Percentiles rank a stretch among this genome's conserved stretches.
Evolutionary conservation across 345 rosid species (phyloP).

Genomic region (Corchorus olitorius): DNA sequence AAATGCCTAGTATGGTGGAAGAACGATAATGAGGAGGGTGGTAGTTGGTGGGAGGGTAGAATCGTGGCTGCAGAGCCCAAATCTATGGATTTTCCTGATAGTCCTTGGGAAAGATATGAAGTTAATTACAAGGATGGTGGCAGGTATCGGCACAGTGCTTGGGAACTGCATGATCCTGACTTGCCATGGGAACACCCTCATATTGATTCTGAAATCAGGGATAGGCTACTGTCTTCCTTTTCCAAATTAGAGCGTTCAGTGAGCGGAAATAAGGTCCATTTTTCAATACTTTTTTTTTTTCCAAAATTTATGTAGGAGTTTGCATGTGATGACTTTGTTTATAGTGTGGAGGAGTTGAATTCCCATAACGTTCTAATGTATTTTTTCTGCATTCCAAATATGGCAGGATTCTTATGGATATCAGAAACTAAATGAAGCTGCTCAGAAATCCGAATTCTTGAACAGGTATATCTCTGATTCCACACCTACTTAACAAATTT

Average conservation of each 20-base stretch:
- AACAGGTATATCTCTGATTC: constrained; percentile 58
- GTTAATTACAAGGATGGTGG: constrained; percentile 60
- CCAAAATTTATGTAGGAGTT: background rate
- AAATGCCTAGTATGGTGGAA: constrained; percentile 93
- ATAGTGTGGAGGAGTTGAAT: background rate
- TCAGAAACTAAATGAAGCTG: constrained; percentile 72
- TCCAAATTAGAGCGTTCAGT: constrained; percentile 58
- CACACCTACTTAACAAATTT: background rate
- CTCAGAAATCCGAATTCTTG: constrained; percentile 68
- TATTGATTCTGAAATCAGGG: constrained; percentile 51
- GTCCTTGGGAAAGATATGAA: constrained; percentile 91
- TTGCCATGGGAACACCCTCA: constrained; percentile 58
- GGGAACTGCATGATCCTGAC: constrained; percentile 87
- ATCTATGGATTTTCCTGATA: constrained; percentile 71
- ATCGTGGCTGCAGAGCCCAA: constrained; percentile 56
- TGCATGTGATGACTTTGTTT: background rate
- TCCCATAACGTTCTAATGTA: background rate
- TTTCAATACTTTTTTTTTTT: background rate
- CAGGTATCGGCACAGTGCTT: constrained; percentile 72
- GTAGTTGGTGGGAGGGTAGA: constrained; percentile 89
- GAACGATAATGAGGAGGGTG: constrained; percentile 63
- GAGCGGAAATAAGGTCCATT: constrained; percentile 57
- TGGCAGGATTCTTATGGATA: constrained; percentile 83
- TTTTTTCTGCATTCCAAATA: constrained; percentile 15
- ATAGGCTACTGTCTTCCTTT: constrained; percentile 55